Evolutionary conservation across 2,329 filamentous ascomycete species (phyloP).

Genomic region (Fusarium ambrosium): DNA sequence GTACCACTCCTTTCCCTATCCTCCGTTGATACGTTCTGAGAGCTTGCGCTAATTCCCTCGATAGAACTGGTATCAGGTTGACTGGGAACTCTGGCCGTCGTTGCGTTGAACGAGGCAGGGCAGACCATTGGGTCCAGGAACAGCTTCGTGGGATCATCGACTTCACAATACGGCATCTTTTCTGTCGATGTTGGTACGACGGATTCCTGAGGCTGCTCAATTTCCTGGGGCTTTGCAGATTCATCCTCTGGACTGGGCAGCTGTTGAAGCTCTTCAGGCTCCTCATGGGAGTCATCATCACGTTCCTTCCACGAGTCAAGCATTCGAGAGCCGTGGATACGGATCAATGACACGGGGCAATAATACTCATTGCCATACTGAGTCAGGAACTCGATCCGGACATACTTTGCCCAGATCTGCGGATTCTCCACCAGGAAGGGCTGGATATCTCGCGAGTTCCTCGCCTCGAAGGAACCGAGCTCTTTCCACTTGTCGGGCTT

Average conservation of each 20-base stretch:
- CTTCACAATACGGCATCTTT: slow-evolving; percentile 21
- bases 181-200: not conserved
- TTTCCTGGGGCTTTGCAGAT: slow-evolving; percentile 7
- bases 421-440: slow-evolving; percentile 95
- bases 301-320: slow-evolving; percentile 91
- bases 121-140: slow-evolving; percentile 31
- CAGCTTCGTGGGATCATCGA: slow-evolving; percentile 9
- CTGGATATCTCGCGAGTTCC: slow-evolving; percentile 94
- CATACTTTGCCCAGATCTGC: slow-evolving; percentile 93
- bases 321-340: slow-evolving; percentile 96
- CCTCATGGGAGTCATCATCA: slow-evolving; percentile 69
- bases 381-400: slow-evolving; percentile 90
- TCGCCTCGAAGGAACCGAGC: slow-evolving; percentile 88
- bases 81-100: not conserved
- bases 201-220: not conserved
- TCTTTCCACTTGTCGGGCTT: slow-evolving; percentile 94
- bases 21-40: slow-evolving; percentile 11
- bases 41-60: slow-evolving; percentile 8
- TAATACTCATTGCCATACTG: slow-evolving; percentile 98
- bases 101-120: slow-evolving; percentile 17
- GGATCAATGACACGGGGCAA: slow-evolving; percentile 89
- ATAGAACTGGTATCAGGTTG: slow-evolving; percentile 5
- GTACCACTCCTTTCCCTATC: slow-evolving; percentile 25
- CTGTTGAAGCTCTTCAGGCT: slow-evolving; percentile 22
- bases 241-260: slow-evolving; percentile 20